Conservation (phyloP, 1,139 yeast genomes). For the Taiozyma sp. region DNA sequence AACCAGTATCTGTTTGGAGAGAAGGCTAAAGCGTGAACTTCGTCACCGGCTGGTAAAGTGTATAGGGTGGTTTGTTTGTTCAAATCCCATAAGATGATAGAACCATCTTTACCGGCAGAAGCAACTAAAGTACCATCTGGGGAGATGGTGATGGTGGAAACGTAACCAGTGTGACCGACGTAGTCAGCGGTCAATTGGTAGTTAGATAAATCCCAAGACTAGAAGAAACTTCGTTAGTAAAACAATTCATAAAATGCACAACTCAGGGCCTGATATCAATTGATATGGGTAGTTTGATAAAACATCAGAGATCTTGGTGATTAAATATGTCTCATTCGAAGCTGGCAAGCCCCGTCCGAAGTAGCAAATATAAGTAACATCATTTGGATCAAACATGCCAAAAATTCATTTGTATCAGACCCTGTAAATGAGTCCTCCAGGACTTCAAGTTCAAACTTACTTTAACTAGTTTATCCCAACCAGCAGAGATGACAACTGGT, state of each 20-base stretch:
- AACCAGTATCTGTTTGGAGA: slow-evolving; percentile 99
- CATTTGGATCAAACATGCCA: slow-evolving; percentile 35
- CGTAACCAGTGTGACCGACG: slow-evolving; percentile 99
- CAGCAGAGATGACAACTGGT: slow-evolving; percentile 91
- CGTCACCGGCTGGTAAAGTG: slow-evolving; percentile 95
- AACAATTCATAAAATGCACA: neutral
- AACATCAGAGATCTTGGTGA: slow-evolving; percentile 98
- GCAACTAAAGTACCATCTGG: slow-evolving; percentile 99
- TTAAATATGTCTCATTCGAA: slow-evolving; percentile 93
- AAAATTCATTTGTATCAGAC: neutral
- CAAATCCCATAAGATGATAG: slow-evolving; percentile 98
- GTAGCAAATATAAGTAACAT: slow-evolving; percentile 94
- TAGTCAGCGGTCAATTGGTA: slow-evolving; percentile 92
- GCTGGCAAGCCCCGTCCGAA: slow-evolving; percentile 76
- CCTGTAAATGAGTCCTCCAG: neutral
- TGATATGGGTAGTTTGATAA: neutral
- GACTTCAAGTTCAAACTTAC: slow-evolving; percentile 53
- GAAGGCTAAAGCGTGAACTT: slow-evolving; percentile 98
- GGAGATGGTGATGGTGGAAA: slow-evolving; percentile 94
- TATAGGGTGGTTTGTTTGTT: slow-evolving; percentile 83
- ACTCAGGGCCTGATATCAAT: neutral
- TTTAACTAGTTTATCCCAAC: slow-evolving; percentile 99
- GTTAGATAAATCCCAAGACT: slow-evolving; percentile 95
- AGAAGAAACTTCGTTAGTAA: slow-evolving; percentile 34
- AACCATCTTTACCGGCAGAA: slow-evolving; percentile 99